Conservation (phyloP, 2,329 filamentous ascomycete genomes). For the Colletotrichum chlorophyti region DNA sequence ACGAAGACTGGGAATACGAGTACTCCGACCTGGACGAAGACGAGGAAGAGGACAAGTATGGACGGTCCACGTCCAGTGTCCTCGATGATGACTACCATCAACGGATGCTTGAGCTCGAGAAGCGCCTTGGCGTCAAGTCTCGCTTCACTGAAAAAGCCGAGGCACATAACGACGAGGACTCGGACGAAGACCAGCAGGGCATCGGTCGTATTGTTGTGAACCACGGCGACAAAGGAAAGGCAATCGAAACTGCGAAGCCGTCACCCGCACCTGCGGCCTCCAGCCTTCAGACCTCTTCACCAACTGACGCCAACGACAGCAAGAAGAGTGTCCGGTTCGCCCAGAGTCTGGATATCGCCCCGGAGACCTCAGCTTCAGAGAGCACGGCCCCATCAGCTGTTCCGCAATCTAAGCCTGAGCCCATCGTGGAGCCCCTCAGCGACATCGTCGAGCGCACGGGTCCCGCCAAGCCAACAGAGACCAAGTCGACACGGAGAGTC, state of each 20-base stretch:
- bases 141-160: constrained; percentile 47
- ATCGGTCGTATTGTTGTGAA: constrained; percentile 64
- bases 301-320: constrained; percentile 33
- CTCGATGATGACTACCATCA: constrained; percentile 78
- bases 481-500: constrained; percentile 45
- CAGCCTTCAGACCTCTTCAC: constrained; percentile 14
- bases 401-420: constrained; percentile 32
- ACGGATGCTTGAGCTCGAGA: constrained; percentile 86
- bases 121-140: constrained; percentile 70
- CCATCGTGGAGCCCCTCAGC: constrained; percentile 54
- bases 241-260: neutral
- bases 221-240: constrained; percentile 23
- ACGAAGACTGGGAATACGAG: constrained; percentile 57
- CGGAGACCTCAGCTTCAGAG: constrained; percentile 36
- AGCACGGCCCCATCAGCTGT: neutral
- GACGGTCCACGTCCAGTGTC: constrained; percentile 71
- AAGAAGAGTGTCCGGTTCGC: constrained; percentile 87
- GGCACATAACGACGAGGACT: constrained; percentile 44
- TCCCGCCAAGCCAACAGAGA: constrained; percentile 27
- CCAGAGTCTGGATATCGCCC: constrained; percentile 73
- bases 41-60: constrained; percentile 80
- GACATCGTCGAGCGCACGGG: constrained; percentile 59
- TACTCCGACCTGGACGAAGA: constrained; percentile 56
- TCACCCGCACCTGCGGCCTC: constrained; percentile 27
- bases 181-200: constrained; percentile 50